Percentiles rank a stretch among this genome's conserved stretches.
phyloP scores from a whole-genome alignment of 768 basidiomycete species.

The Gautieria morchelliformis region DNA sequence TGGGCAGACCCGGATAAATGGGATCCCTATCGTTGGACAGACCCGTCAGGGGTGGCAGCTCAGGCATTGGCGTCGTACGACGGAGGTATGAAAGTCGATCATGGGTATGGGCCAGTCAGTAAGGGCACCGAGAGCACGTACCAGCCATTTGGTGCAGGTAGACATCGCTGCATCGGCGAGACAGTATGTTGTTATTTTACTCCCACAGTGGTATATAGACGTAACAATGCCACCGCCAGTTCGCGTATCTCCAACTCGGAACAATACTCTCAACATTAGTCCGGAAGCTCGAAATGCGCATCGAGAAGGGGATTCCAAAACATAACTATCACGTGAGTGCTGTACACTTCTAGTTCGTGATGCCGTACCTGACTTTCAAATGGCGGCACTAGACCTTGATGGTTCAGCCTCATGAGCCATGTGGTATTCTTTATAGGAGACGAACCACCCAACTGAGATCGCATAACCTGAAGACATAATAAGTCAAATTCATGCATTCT shows the following conservation, averaged over 20 bases:
- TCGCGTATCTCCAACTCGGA: slow-evolving; percentile 91
- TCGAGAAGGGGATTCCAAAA: slow-evolving; percentile 60
- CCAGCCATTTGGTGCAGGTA: slow-evolving; percentile 95
- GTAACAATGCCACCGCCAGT: slow-evolving; percentile 33
- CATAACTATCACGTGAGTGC: slow-evolving; percentile 83
- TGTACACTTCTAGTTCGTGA: background rate
- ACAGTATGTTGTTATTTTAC: slow-evolving; percentile 33
- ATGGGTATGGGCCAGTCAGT: slow-evolving; percentile 89
- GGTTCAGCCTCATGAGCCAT: slow-evolving; percentile 58
- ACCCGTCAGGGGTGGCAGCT: slow-evolving; percentile 72
- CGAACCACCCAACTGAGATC: background rate
- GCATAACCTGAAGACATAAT: background rate
- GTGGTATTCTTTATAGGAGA: slow-evolving; percentile 15
- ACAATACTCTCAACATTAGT: slow-evolving; percentile 73
- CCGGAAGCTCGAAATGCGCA: slow-evolving; percentile 62
- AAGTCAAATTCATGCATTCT: no score
- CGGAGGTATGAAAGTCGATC: slow-evolving; percentile 90
- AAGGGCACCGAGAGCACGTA: slow-evolving; percentile 96
- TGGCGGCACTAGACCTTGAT: slow-evolving; percentile 71
- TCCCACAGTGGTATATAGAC: background rate
- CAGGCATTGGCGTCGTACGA: slow-evolving; percentile 67
- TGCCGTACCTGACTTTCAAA: slow-evolving; percentile 3
- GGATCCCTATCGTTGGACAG: slow-evolving; percentile 81
- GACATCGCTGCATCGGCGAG: slow-evolving; percentile 92
- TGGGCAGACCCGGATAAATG: slow-evolving; percentile 70